These are phyloP conservation scores for Globisporangium cylindrosporum DNA, from an alignment of 352 stramenopile species.

Conservation along the genomic window DNA sequence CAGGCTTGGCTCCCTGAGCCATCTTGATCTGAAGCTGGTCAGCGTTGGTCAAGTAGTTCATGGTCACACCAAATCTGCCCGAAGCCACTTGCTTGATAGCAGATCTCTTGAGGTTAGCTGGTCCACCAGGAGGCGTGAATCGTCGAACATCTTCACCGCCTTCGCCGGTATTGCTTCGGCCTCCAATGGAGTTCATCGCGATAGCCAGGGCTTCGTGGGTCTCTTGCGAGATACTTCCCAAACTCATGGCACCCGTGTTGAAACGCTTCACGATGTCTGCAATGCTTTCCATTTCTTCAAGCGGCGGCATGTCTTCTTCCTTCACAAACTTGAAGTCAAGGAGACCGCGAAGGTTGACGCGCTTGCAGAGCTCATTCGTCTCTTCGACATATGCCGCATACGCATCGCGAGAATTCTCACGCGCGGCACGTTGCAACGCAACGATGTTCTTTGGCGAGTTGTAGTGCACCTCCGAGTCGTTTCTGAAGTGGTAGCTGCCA, in stretches of 20 bases:
- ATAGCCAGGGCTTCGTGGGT: slow-evolving; percentile 94
- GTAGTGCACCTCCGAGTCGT: slow-evolving; percentile 94
- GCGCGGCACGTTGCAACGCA: slow-evolving; percentile 90
- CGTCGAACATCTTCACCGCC: slow-evolving; percentile 91
- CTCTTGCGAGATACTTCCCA: slow-evolving; percentile 95
- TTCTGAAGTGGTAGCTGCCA: slow-evolving; percentile 94
- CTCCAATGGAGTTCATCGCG: slow-evolving; percentile 94
- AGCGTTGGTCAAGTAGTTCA: slow-evolving; percentile 96
- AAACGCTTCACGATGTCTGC: slow-evolving; percentile 96
- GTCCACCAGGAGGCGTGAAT: slow-evolving; percentile 46
- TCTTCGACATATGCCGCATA: slow-evolving; percentile 92
- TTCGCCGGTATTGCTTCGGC: slow-evolving; percentile 95
- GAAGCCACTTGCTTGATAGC: slow-evolving; percentile 96
- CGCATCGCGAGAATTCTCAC: slow-evolving; percentile 91
- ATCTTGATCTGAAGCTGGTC: slow-evolving; percentile 99
- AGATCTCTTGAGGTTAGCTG: slow-evolving; percentile 70
- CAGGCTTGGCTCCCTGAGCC: slow-evolving; percentile 96
- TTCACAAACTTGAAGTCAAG: slow-evolving; percentile 95
- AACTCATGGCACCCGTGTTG: slow-evolving; percentile 94
- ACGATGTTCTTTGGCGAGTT: slow-evolving; percentile 96
- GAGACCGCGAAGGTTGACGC: slow-evolving; percentile 92
- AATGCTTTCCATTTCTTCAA: slow-evolving; percentile 93
- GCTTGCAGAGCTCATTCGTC: slow-evolving; percentile 85
- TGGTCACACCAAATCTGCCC: slow-evolving; percentile 95
- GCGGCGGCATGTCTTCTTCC: slow-evolving; percentile 74